Evolutionary conservation across 2,329 filamentous ascomycete genomes (phyloP), one percentile per base, ranked within the genome.

Genomic region (Monosporascus sp.): DNA sequence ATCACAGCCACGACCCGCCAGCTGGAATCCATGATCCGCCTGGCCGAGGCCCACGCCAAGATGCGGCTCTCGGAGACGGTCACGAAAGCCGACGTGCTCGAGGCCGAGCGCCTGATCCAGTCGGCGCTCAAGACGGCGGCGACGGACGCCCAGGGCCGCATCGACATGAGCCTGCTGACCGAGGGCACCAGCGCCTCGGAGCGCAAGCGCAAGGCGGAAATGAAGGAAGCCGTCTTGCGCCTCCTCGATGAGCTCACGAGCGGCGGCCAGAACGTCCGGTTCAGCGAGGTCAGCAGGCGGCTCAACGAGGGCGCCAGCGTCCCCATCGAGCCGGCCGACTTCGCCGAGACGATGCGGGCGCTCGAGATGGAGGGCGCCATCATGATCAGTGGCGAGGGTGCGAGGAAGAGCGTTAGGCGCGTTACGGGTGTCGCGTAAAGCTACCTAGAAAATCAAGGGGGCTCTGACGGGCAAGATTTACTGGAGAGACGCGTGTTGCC

Each of bases 1-100:
- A 99, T 99, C 74, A 99, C 94, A 0, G 94, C 94, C 41, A 99
- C 94, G 3, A 99, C 95, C 0, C 85, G 94, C 68, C 94, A 99
- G 73, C 80, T 99, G 6, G 95, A 99, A 74, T 94, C 88, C 46
- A 99, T 99, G 95, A 97, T 99, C 68, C 93, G 94, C 57, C 87
- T 99, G 3, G 77, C 92, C 1, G 94, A 99, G 76, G 94, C 92
- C 0, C 95, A 99, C 72, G 95, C 94, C 49, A 97, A 97, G 72
- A 99, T 99, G 95, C 88, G 94, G 4, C 82, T 99, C 5, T 84
- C 88, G 0, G 70, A 78, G 3, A 82, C 78, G 15, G 94, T 99
- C 43, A 91, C 89, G 0, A 83, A 81, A 28, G 81, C 82, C 48
- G 95, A 99, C 65, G 95, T 99, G 6, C 76, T 84, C 49, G 94